These are phyloP conservation scores for Coprinopsis strossmayeri DNA, from an alignment of 768 basidiomycete genomes.

Conservation along the genomic window DNA sequence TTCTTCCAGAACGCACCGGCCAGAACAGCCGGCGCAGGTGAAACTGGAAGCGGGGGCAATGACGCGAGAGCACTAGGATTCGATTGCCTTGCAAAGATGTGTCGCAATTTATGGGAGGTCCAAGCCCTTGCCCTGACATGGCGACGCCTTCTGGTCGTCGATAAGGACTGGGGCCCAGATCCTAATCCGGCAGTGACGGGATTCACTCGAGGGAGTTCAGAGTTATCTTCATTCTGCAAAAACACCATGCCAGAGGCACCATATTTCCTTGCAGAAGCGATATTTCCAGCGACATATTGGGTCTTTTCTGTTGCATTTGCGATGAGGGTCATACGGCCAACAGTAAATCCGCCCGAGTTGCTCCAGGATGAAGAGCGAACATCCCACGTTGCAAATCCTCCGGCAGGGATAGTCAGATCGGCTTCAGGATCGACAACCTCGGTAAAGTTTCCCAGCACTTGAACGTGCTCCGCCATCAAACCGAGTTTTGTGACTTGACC, in stretches of 20 bases:
- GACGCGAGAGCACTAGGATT: conserved; percentile 28
- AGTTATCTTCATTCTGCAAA: conserved; percentile 54
- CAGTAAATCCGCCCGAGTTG: conserved; percentile 66
- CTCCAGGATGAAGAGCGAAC: conserved; percentile 55
- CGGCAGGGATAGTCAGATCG: conserved; percentile 28
- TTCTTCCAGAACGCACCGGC: conserved; percentile 91
- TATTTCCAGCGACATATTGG: conserved; percentile 67
- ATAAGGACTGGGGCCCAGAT: conserved; percentile 20
- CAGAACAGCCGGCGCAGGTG: conserved; percentile 74
- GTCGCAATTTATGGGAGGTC: conserved; percentile 41
- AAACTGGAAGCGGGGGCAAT: conserved; percentile 49
- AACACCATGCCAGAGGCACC: conserved; percentile 79
- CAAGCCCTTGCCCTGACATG: conserved; percentile 34
- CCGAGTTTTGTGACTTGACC: conserved; percentile 64
- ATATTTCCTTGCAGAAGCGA: conserved; percentile 48
- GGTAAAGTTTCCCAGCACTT: conserved; percentile 76
- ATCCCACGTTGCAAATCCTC: conserved; percentile 78
- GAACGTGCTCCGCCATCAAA: conserved; percentile 42
- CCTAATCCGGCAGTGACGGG: conserved; percentile 58
- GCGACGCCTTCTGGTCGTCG: conserved; percentile 30
- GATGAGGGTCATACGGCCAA: conserved; percentile 65
- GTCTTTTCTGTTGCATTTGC: conserved; percentile 54
- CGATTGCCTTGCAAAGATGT: conserved; percentile 48
- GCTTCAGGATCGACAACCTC: conserved; percentile 27
- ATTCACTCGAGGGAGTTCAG: conserved; percentile 47